Base-by-base conservation (phyloP, 345 rosid genomes). In the Pugionium dolabratum region DNA sequence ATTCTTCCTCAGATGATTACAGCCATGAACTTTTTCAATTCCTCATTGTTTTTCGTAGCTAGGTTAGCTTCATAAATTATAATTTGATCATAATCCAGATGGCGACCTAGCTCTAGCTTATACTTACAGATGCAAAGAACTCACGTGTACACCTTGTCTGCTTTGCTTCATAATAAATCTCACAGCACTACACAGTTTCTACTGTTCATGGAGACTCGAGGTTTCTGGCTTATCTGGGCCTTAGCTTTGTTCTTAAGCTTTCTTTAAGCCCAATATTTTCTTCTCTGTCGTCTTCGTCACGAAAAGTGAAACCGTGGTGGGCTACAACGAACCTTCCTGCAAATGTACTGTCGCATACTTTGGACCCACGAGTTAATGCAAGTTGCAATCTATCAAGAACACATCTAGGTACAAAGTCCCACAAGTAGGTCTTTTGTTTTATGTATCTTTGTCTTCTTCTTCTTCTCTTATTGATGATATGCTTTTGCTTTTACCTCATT, bases 241-340 rank as follows among this genome's bases (percentile, higher is more conserved):
- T 27, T 3, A 28, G 4, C 1, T 43, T 29, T 27, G 5, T 29
- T 52, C 1, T 53, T 11, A 10, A 41, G 47, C 49, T 61, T 43
- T 31, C 47, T 9, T 32, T 59, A 6, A 2, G 32, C 51, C 59
- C 59, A 59, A 49, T 31, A 57, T 10, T 9, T n/a, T 18, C 25
- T 1, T 42, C 31, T 51, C 44, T 9, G 7, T 54, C 49, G 11
- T 31, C 57, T 49, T 18, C 18, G 50, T 11, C 28, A 40, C 39
- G n/a, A 9, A 68, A 48, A 68, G 59, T 30, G 53, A 65, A 53
- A 6, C 35, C 7, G 25, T 54, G n/a, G 61, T 66, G 39, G 30
- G 11, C 54, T 45, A 66, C 63, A 54, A 44, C 62, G 71, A 66
- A 66, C 44, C 44, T 40, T 40, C 44, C 44, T 40, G 7, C 44